A percentile compares a stretch with the other conserved stretches of the same genome.
These are phyloP conservation scores for Schizochytrium sp. DNA, from an alignment of 108 stramenopile species.

Conservation along the genomic window DNA sequence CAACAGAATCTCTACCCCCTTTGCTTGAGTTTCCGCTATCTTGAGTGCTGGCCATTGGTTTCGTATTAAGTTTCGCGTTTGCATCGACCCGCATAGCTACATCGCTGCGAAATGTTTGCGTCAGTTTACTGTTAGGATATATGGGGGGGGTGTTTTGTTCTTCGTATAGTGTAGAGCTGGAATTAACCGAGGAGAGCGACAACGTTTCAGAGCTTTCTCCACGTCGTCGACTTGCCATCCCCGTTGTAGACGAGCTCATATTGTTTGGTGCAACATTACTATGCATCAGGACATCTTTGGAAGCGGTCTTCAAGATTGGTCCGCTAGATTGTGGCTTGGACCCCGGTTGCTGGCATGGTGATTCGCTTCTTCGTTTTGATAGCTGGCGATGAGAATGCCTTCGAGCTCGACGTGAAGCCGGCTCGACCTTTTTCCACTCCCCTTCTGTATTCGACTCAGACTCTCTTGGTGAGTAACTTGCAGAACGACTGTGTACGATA, in stretches of 20 bases:
- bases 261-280: not conserved
- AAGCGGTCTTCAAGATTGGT: not conserved
- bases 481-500: too few relatives aligned
- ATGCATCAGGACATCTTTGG: not conserved
- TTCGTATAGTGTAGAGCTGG: constrained; percentile 17
- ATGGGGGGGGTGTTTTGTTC: constrained; percentile 20
- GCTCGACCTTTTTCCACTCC: constrained; percentile 34
- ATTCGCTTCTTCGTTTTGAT: too few relatives aligned
- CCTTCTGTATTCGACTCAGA: not conserved
- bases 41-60: not conserved
- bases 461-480: not conserved
- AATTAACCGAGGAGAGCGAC: not conserved
- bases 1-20: not conserved
- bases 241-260: not conserved
- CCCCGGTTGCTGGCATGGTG: too few relatives aligned
- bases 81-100: not conserved
- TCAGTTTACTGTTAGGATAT: not conserved
- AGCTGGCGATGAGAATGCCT: not conserved
- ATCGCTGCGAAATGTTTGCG: not conserved
- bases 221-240: not conserved
- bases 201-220: constrained; percentile 47
- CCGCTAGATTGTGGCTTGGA: too few relatives aligned
- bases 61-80: not conserved
- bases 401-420: not conserved
- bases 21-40: not conserved